Conservation (phyloP, 768 basidiomycete genomes). For the Mrakia frigida region DNA sequence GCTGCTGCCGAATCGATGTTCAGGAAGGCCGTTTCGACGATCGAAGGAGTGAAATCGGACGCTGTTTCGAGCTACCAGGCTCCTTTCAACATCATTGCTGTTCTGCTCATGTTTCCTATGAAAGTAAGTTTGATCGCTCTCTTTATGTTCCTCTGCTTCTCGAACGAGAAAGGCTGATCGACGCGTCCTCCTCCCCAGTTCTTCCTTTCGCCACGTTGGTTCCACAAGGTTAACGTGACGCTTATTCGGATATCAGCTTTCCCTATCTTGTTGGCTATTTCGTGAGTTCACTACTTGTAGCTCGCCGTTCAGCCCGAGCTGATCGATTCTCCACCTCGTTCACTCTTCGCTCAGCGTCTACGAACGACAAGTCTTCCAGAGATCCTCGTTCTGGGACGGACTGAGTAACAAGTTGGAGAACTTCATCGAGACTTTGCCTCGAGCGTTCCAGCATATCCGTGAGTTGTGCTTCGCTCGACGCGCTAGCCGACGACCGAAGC, state of each 20-base stretch:
- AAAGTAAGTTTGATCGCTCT: not conserved
- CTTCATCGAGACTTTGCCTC: slow-evolving; percentile 67
- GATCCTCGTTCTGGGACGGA: slow-evolving; percentile 10
- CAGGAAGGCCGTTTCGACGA: slow-evolving; percentile 81
- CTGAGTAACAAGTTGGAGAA: slow-evolving; percentile 52
- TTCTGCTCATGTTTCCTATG: slow-evolving; percentile 79
- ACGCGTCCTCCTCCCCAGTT: slow-evolving; percentile 50
- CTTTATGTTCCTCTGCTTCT: not conserved
- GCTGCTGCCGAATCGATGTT: slow-evolving; percentile 48
- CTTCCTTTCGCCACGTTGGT: slow-evolving; percentile 87
- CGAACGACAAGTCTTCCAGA: slow-evolving; percentile 73
- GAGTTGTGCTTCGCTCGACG: slow-evolving; percentile 40
- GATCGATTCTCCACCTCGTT: no score
- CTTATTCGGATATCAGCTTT: slow-evolving; percentile 65
- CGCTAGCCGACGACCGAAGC: not conserved
- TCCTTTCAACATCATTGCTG: slow-evolving; percentile 81
- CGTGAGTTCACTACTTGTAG: no score
- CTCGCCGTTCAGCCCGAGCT: no score
- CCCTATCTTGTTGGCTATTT: slow-evolving; percentile 72
- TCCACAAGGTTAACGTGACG: slow-evolving; percentile 69
- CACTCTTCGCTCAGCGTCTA: slow-evolving; percentile 49
- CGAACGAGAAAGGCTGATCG: not conserved
- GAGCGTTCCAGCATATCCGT: slow-evolving; percentile 70
- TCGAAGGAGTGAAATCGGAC: slow-evolving; percentile 75
- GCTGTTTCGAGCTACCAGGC: slow-evolving; percentile 90